A percentile compares a stretch with the other conserved stretches of the same genome.
phyloP scores from a whole-genome alignment of 2,329 filamentous ascomycete genomes.

The Neospermospora avenae region DNA sequence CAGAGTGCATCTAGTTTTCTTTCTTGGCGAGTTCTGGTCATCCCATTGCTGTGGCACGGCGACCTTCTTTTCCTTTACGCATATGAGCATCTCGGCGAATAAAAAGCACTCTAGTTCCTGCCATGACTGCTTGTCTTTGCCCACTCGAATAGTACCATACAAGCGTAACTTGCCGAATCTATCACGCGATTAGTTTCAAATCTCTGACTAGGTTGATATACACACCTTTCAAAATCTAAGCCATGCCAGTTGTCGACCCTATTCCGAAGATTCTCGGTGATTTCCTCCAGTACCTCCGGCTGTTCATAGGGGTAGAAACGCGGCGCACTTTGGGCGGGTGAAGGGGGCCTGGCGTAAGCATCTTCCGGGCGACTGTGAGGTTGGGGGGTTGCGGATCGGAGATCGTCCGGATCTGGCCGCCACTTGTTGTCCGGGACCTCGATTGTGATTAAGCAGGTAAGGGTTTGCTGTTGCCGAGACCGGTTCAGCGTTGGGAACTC shows the following conservation, averaged over 20 bases:
- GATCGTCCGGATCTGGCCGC: conserved; percentile 79
- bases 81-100: conserved; percentile 98
- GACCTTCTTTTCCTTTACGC: conserved; percentile 93
- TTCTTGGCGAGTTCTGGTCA: conserved; percentile 54
- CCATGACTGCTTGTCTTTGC: conserved; percentile 95
- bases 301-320: conserved; percentile 71
- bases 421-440: conserved; percentile 93
- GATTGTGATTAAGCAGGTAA: conserved; percentile 91
- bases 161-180: conserved; percentile 90
- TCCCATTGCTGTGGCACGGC: conserved; percentile 62
- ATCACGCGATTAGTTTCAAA: conserved; percentile 30
- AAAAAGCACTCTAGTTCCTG: conserved; percentile 96
- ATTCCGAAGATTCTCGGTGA: conserved; percentile 77
- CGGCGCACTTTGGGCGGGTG: conserved; percentile 49
- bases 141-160: conserved; percentile 86
- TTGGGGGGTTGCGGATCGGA: conserved; percentile 52
- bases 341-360: conserved; percentile 53
- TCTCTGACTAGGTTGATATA: not conserved
- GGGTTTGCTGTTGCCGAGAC: conserved; percentile 88
- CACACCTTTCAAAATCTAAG: conserved; percentile 78
- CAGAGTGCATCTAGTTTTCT: conserved; percentile 74
- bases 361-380: conserved; percentile 49
- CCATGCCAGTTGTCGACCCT: conserved; percentile 99
- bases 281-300: conserved; percentile 72
- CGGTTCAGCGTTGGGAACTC: conserved; percentile 93